Evolutionary conservation across 495 filamentous ascomycete genomes (phyloP).

Genomic region (Hyaloscypha variabilis): DNA sequence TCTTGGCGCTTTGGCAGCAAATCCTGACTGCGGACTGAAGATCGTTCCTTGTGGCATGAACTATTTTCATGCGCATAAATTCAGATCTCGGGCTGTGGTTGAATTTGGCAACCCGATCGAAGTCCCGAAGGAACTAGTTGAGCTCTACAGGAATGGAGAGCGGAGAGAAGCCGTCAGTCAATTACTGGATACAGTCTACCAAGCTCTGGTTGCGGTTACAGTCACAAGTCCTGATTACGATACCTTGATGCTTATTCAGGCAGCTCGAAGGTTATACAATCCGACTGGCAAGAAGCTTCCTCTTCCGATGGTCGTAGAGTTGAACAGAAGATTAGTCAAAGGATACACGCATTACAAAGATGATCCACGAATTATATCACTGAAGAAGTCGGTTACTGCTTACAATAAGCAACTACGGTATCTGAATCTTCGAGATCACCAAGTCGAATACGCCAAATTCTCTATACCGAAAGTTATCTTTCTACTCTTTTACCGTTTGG

Average conservation of each 20-base stretch:
- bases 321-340: slow-evolving; percentile 90
- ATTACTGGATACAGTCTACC: slow-evolving; percentile 83
- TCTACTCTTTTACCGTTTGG: slow-evolving; percentile 77
- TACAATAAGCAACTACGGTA: slow-evolving; percentile 91
- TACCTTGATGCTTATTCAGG: slow-evolving; percentile 97
- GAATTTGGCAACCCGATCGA: slow-evolving; percentile 92
- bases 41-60: slow-evolving; percentile 99
- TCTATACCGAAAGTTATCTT: slow-evolving; percentile 73
- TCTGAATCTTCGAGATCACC: slow-evolving; percentile 89
- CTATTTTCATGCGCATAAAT: slow-evolving; percentile 99
- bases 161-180: slow-evolving; percentile 81
- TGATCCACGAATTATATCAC: slow-evolving; percentile 78
- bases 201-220: slow-evolving; percentile 84
- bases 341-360: slow-evolving; percentile 93
- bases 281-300: slow-evolving; percentile 92
- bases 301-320: slow-evolving; percentile 90
- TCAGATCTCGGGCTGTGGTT: slow-evolving; percentile 92
- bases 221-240: slow-evolving; percentile 95
- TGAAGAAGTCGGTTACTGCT: slow-evolving; percentile 76
- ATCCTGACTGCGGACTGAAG: slow-evolving; percentile 88
- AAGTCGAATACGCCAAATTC: slow-evolving; percentile 90
- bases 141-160: slow-evolving; percentile 81
- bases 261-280: slow-evolving; percentile 91
- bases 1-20: slow-evolving; percentile 84
- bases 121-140: slow-evolving; percentile 77